A percentile compares a stretch with the other conserved stretches of the same genome.
phyloP scores from a whole-genome alignment of 176 grass and related monocot species.

The Zoysia japonica region DNA sequence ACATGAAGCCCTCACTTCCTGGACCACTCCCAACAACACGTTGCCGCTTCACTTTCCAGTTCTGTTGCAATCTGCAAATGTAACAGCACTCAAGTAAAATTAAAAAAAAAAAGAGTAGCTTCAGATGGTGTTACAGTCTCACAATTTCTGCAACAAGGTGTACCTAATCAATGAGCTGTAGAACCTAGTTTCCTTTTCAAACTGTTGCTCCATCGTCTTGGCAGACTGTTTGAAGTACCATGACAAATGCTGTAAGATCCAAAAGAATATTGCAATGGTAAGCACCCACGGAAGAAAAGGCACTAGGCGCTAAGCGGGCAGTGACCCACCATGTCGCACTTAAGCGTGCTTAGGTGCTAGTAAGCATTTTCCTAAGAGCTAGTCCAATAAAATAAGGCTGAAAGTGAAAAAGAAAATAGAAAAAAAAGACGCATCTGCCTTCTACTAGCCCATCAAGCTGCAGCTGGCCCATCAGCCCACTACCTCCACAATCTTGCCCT shows the following conservation, averaged over 20 bases:
- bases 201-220: slow-evolving; percentile 80
- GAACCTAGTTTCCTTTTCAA: slow-evolving; percentile 80
- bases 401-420: too few relatives aligned
- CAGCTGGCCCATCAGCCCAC: too few relatives aligned
- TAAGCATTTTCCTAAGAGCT: too few relatives aligned
- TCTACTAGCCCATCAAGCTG: too few relatives aligned
- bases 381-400: too few relatives aligned
- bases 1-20: slow-evolving; percentile 70
- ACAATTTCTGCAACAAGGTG: slow-evolving; percentile 30
- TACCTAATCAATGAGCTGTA: slow-evolving; percentile 88
- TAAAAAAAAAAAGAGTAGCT: not conserved
- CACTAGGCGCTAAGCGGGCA: too few relatives aligned
- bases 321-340: too few relatives aligned
- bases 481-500: too few relatives aligned
- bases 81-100: not conserved
- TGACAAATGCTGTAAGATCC: slow-evolving; percentile 64
- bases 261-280: too few relatives aligned
- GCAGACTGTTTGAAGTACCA: slow-evolving; percentile 89
- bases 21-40: slow-evolving; percentile 44
- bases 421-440: too few relatives aligned
- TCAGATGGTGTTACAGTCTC: slow-evolving; percentile 7
- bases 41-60: slow-evolving; percentile 96
- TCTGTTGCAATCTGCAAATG: slow-evolving; percentile 79
- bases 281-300: too few relatives aligned
- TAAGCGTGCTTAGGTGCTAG: too few relatives aligned